Base-by-base conservation (phyloP, 176 grass and related monocot genomes). In the Ensete ventricosum region DNA sequence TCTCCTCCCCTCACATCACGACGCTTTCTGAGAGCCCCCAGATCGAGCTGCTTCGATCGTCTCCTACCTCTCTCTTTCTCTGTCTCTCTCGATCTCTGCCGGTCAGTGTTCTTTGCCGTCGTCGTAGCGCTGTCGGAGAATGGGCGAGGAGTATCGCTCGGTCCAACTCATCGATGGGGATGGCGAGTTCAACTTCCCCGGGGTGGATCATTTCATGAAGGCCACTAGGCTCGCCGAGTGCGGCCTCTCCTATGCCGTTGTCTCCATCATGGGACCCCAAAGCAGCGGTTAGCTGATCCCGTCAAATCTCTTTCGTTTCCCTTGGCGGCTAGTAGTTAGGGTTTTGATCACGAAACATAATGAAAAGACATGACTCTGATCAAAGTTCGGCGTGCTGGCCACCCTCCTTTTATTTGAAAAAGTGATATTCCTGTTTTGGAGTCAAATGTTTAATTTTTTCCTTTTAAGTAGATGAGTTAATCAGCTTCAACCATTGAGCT, bases 261-360 rank as follows among this genome's bases (percentile, higher is more conserved):
- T 77, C 50, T 66, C 75, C 20, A 77, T 77, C 58, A 77, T 77
- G 75, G 75, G 75, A n/a, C 75, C 75, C 60, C 75, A 77, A 52
- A 77, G 75, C 60, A 77, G 75, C 60, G 75, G 75, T 77, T 52
- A 74, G 72, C 16, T 55, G 34, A 43, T 43, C 34, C 34, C 34
- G 34, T 43, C 34, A 43, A 43, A 43, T 43, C 34, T 43, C 34
- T 43, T 43, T 43, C 34, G 34, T 43, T 43, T 43, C 34, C 34
- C 34, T 0, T 43, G 34, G 4, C 34, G 34, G 34, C 34, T 43
- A 6, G 34, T 43, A 43, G 34, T 43, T 43, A 43, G 34, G 34
- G 34, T 43, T 43, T 43, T 43, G 4, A 6, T 43, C 34, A 43
- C 34, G 34, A 43, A 43, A 43, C 34, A 43, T 43, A 43, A 43